Evolutionary conservation across 2,329 filamentous ascomycete species (phyloP).

Genomic region (Penicillium sp.): DNA sequence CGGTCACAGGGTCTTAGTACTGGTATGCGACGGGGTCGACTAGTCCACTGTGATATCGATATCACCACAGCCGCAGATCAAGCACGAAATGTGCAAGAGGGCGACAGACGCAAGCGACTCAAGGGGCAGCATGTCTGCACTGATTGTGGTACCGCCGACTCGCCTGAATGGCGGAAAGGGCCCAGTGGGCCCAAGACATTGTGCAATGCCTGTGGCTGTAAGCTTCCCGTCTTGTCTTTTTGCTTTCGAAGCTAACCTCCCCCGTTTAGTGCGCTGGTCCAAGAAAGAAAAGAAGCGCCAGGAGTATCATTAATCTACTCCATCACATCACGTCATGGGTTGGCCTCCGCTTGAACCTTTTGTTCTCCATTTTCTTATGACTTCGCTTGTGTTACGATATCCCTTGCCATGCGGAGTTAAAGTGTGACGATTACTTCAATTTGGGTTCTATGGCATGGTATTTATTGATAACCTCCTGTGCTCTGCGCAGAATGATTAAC

Average conservation of each 20-base stretch:
- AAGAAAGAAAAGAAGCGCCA: slow-evolving; percentile 75
- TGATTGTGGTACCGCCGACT: slow-evolving; percentile 91
- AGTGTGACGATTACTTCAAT: not conserved
- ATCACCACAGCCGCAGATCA: slow-evolving; percentile 76
- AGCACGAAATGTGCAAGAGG: slow-evolving; percentile 52
- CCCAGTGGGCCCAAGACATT: slow-evolving; percentile 90
- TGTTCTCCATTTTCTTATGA: not conserved
- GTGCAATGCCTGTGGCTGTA: slow-evolving; percentile 91
- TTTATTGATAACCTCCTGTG: not conserved
- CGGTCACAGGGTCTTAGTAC: slow-evolving; percentile 85
- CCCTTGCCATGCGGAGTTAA: not conserved
- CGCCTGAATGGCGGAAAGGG: slow-evolving; percentile 93
- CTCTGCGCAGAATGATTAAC: slow-evolving; percentile 2
- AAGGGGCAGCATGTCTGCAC: slow-evolving; percentile 96
- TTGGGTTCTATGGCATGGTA: not conserved
- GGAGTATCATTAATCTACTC: slow-evolving; percentile 18
- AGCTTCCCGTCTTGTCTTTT: slow-evolving; percentile 29
- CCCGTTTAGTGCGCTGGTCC: slow-evolving; percentile 56
- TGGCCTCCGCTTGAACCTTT: not conserved
- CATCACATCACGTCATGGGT: not conserved
- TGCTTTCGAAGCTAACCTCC: not conserved
- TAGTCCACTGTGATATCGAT: slow-evolving; percentile 83
- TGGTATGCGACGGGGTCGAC: slow-evolving; percentile 73
- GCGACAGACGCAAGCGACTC: slow-evolving; percentile 82
- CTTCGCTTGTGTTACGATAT: not conserved